Conservation (phyloP, 1,284 basidiomycete species). For the Afroboletus lepidellus region DNA sequence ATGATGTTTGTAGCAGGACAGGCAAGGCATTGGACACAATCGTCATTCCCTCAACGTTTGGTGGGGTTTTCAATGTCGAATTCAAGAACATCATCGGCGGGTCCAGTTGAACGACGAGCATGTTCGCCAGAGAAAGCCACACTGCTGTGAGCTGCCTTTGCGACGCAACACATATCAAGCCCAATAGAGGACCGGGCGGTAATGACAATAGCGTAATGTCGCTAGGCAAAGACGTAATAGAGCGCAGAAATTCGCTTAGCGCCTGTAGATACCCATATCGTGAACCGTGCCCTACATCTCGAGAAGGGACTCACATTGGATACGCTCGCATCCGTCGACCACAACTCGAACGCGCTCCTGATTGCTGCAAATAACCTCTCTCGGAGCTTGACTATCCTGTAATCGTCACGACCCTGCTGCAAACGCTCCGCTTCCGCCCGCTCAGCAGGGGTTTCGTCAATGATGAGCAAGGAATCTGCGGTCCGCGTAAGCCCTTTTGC, state of each 20-base stretch:
- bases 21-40: constrained; percentile 57
- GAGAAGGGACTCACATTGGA: constrained; percentile 57
- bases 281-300: constrained; percentile 8
- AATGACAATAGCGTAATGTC: constrained; percentile 79
- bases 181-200: constrained; percentile 73
- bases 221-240: constrained; percentile 69
- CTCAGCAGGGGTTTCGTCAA: constrained; percentile 55
- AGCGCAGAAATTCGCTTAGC: constrained; percentile 77
- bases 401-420: constrained; percentile 60
- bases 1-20: constrained; percentile 59
- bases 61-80: constrained; percentile 41
- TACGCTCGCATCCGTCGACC: constrained; percentile 75
- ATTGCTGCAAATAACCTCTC: constrained; percentile 62
- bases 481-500: constrained; percentile 81
- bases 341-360: constrained; percentile 60
- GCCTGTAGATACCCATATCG: constrained; percentile 44
- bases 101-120: constrained; percentile 76
- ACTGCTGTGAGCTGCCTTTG: constrained; percentile 74
- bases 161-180: constrained; percentile 73
- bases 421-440: constrained; percentile 53
- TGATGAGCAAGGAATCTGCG: constrained; percentile 64
- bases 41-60: constrained; percentile 40
- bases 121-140: constrained; percentile 80
- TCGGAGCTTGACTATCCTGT: constrained; percentile 60
- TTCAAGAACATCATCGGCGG: constrained; percentile 57